phyloP scores from a whole-genome alignment of 257 asterid genomes.

The Phtheirospermum japonicum region DNA sequence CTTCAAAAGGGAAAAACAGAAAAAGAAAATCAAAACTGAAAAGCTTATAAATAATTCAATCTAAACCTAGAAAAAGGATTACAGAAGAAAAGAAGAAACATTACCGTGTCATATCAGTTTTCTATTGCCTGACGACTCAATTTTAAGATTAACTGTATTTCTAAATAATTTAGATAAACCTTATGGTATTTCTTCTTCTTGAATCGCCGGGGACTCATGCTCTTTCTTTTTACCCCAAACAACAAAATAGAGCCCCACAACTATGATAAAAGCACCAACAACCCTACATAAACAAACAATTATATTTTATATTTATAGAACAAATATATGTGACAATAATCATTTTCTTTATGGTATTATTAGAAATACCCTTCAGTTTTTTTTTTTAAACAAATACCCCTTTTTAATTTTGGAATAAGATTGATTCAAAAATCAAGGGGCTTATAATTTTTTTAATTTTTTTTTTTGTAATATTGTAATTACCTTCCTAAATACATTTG shows the following conservation, averaged over 20 bases:
- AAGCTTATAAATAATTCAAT: conserved; percentile 18
- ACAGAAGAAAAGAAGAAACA: too few species aligned
- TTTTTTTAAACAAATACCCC: too few species aligned
- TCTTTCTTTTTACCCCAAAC: conserved; percentile 90
- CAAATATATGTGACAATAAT: background rate
- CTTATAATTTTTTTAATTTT: too few species aligned
- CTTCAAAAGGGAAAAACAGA: conserved; percentile 21
- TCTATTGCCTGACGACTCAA: too few species aligned
- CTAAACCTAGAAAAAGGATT: too few species aligned
- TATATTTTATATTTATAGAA: background rate
- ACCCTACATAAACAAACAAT: conserved; percentile 46
- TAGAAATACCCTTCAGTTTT: too few species aligned
- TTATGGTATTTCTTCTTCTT: conserved; percentile 33
- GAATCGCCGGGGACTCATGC: conserved; percentile 35
- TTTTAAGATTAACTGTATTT: too few species aligned
- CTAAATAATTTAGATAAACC: too few species aligned
- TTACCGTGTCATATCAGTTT: too few species aligned
- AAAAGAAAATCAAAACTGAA: background rate
- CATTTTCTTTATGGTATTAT: too few species aligned
- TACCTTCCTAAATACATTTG: conserved; percentile 77
- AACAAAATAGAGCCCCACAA: conserved; percentile 77
- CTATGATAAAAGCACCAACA: conserved; percentile 74
- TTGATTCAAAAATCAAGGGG: too few species aligned
- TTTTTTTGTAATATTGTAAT: background rate
- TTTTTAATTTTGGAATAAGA: too few species aligned